Evolutionary conservation across 2,329 filamentous ascomycete species (phyloP).

Genomic region (Botrytis fragariae): DNA sequence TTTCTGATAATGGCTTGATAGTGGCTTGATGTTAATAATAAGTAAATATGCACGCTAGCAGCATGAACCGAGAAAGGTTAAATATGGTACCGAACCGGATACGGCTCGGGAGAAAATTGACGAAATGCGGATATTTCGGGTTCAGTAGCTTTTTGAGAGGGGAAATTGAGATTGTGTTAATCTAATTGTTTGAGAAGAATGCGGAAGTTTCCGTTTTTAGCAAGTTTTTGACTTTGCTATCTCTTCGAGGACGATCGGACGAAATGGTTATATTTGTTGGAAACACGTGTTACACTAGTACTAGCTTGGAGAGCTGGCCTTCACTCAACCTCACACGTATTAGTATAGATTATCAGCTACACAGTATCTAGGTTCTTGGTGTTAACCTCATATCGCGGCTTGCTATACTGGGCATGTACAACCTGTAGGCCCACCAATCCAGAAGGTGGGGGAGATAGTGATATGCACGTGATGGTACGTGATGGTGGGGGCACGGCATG

Average conservation of each 20-base stretch:
- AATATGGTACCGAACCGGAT: neutral
- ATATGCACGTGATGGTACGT: neutral
- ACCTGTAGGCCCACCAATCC: neutral
- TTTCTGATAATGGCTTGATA: slow-evolving; percentile 11
- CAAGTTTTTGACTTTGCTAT: neutral
- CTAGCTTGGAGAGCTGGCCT: neutral
- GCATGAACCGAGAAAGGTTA: neutral
- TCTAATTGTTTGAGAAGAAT: neutral
- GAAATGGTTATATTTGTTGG: neutral
- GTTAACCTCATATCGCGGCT: neutral
- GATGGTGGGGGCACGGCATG: neutral
- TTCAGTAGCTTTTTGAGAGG: neutral
- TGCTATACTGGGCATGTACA: neutral
- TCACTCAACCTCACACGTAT: neutral
- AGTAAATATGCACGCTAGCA: slow-evolving; percentile 11
- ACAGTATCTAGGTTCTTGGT: neutral
- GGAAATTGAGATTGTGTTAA: neutral
- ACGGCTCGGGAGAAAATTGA: neutral
- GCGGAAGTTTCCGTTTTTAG: neutral
- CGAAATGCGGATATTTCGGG: neutral
- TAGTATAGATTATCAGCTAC: neutral
- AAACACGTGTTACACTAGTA: neutral
- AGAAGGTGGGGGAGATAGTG: slow-evolving; percentile 10
- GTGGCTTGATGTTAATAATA: neutral
- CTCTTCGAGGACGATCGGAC: neutral